Conservation (phyloP, 2,329 filamentous ascomycete genomes). For the Lasiodiplodia citricola region DNA sequence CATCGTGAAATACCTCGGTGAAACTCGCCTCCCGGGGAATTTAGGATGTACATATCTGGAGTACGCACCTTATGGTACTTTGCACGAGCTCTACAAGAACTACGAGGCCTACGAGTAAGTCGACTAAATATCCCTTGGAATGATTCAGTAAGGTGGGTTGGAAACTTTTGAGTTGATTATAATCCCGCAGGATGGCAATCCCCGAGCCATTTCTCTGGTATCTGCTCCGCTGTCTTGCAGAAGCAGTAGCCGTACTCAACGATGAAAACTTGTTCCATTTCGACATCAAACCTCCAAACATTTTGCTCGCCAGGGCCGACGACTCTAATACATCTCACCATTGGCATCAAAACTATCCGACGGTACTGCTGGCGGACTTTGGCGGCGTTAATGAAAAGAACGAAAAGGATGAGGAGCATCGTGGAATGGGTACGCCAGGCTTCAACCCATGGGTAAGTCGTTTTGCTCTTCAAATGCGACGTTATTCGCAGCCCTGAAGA, state of each 20-base stretch:
- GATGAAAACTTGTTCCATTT: not conserved
- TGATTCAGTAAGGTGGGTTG: too few relatives aligned
- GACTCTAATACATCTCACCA: not conserved
- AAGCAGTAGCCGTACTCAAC: not conserved
- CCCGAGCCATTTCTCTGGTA: slow-evolving; percentile 19
- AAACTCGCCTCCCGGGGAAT: too few relatives aligned
- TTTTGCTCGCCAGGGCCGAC: not conserved
- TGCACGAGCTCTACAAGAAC: not conserved
- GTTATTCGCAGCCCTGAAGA: too few relatives aligned
- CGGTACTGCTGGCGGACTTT: not conserved
- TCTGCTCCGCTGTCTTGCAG: slow-evolving; percentile 6
- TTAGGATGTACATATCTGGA: not conserved
- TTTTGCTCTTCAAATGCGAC: too few relatives aligned
- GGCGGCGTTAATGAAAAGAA: not conserved
- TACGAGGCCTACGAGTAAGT: not conserved
- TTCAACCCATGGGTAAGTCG: slow-evolving; percentile 1
- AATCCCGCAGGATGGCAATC: not conserved
- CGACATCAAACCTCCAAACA: slow-evolving; percentile 16
- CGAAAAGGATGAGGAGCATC: not conserved
- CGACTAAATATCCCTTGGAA: not conserved
- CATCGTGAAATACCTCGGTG: slow-evolving; percentile 7
- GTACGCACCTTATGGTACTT: not conserved
- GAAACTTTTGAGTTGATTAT: not conserved
- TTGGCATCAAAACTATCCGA: slow-evolving; percentile 11
- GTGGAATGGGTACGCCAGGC: not conserved